Base-by-base conservation (phyloP, 2,329 filamentous ascomycete species). In the Penicillium sp. region DNA sequence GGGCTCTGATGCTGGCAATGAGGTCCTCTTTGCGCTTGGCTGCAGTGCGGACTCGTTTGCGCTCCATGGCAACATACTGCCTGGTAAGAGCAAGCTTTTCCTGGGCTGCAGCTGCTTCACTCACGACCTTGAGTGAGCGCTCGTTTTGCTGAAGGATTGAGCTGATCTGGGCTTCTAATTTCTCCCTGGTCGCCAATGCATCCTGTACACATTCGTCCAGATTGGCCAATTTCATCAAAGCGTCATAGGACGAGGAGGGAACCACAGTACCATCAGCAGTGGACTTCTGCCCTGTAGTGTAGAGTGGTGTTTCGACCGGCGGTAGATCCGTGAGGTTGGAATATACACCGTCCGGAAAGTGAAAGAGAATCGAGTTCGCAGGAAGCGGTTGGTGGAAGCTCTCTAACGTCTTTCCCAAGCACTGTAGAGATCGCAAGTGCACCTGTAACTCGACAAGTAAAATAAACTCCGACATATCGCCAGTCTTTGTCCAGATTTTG, bases 141-240 rank as follows among this genome's bases (percentile, higher is more conserved):
- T 68, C 66, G 19, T 75, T 70, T 36, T 68, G 62, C 22, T 68
- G 61, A 6, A 77, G 58, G 33, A 76, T 69, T 3, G 61, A 57
- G 41, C 88, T 88, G 56, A 96, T 95, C 56, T 95, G 88, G n/a
- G 78, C 72, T 40, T 88, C 83, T 8, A 97, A 77, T 45, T 79
- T 78, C 52, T 87, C 82, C 12, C 87, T 83, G 0, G 89, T 95
- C 1, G 84, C 81, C 9, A 95, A 73, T 1, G 90, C 90, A 68
- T 97, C 92, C 65, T 95, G 89, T 19, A 96, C 88, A 46, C 90
- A 95, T 65, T 87, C 88, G 55, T 95, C 89, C 13, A 97, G 77
- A 50, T 91, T 95, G 5, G 88, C 86, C 10, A 97, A 77, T 52
- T 88, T 86, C 84, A 96, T 92, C 16, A 97, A 76, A 2, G 88